These are phyloP conservation scores for Lodderomyces pseudojiufengensis DNA, from an alignment of 1,139 yeast genomes.

Conservation along the genomic window DNA sequence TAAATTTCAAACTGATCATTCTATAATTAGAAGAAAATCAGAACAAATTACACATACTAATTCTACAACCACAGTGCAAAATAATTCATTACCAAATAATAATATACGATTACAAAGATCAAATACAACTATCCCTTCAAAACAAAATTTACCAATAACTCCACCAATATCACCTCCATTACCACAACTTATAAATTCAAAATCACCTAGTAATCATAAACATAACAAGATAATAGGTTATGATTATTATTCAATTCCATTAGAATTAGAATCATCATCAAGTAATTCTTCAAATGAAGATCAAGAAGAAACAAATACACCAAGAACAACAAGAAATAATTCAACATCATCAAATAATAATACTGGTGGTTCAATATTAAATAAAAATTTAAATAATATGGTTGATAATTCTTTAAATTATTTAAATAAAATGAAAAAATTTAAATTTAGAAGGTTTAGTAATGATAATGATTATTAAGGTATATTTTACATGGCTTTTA, in stretches of 20 bases:
- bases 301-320: not conserved
- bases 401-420: conserved; percentile 11
- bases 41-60: not conserved
- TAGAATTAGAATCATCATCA: conserved; percentile 6
- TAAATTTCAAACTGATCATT: too few species aligned
- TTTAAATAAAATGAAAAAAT: conserved; percentile 11
- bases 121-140: too few species aligned
- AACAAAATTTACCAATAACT: not conserved
- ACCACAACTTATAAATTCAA: not conserved
- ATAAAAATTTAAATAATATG: conserved; percentile 2
- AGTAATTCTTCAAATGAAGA: not conserved
- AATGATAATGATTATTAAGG: conserved; percentile 9
- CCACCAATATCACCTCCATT: conserved; percentile 5
- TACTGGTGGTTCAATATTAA: conserved; percentile 1
- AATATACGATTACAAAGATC: not conserved
- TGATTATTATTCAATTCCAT: conserved; percentile 14
- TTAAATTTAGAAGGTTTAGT: conserved; percentile 11
- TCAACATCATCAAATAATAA: conserved; percentile 10
- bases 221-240: conserved; percentile 7
- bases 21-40: conserved; percentile 2
- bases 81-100: not conserved
- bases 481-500: too few species aligned
- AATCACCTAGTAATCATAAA: not conserved
- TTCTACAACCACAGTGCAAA: not conserved
- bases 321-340: conserved; percentile 8